Evolutionary conservation across 768 basidiomycete species (phyloP).

Genomic region (Ephemerocybe angulata): DNA sequence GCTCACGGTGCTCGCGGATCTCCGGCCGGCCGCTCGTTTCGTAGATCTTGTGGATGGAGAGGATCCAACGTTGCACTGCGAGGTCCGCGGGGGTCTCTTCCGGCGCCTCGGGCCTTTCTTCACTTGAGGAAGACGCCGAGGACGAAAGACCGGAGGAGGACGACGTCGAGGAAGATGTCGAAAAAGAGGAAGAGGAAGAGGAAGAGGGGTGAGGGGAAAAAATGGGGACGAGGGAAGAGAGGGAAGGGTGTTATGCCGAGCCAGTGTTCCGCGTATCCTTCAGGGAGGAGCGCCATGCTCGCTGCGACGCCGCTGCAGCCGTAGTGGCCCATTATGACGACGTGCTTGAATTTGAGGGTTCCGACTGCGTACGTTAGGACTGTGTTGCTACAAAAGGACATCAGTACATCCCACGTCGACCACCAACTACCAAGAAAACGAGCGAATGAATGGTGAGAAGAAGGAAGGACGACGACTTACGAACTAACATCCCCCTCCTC

Average conservation of each 20-base stretch:
- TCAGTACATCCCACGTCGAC: not conserved
- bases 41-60: slow-evolving; percentile 37
- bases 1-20: slow-evolving; percentile 31
- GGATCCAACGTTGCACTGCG: slow-evolving; percentile 39
- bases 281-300: slow-evolving; percentile 20
- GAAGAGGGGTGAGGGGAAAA: not conserved
- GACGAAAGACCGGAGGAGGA: no score
- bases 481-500: slow-evolving; percentile 27
- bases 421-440: no score
- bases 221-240: not conserved
- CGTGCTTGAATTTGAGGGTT: slow-evolving; percentile 26
- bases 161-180: not conserved
- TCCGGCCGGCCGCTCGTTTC: slow-evolving; percentile 33
- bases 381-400: slow-evolving; percentile 24
- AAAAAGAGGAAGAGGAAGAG: not conserved
- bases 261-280: slow-evolving; percentile 2
- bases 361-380: slow-evolving; percentile 28
- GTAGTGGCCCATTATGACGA: slow-evolving; percentile 30
- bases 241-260: no score
- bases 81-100: slow-evolving; percentile 18
- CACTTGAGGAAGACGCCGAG: not conserved
- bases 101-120: no score
- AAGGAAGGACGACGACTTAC: slow-evolving; percentile 17
- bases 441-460: no score
- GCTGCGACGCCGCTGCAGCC: slow-evolving; percentile 30